Evolutionary conservation across 1,139 yeast species (phyloP).

Genomic region (Spathaspora sp.): DNA sequence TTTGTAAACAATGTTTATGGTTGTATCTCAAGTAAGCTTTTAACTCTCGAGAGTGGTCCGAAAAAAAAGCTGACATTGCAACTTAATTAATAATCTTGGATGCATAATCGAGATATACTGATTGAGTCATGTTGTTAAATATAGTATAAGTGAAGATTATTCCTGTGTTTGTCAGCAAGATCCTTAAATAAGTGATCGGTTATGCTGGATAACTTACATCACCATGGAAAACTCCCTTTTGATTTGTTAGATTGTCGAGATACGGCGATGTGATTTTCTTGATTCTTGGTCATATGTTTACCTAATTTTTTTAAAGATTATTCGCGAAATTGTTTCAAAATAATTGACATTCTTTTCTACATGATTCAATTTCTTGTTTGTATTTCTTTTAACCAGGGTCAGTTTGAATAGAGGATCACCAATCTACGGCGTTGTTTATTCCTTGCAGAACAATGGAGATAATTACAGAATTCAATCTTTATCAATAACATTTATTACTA

Average conservation of each 20-base stretch:
- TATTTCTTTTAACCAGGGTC: not conserved
- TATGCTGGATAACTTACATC: not conserved
- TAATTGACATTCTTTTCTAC: not conserved
- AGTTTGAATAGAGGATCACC: not conserved
- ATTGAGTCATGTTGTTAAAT: too few species aligned
- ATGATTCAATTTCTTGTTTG: not conserved
- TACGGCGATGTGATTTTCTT: not conserved
- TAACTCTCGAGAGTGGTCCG: too few species aligned
- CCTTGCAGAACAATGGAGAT: too few species aligned
- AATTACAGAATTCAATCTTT: too few species aligned
- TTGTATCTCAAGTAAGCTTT: too few species aligned
- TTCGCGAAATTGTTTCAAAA: not conserved
- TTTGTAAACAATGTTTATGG: too few species aligned
- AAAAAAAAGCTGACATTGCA: too few species aligned
- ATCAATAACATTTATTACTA: too few species aligned
- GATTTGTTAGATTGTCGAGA: not conserved
- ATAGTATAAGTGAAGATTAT: too few species aligned
- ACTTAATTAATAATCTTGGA: too few species aligned
- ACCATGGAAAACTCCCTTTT: not conserved
- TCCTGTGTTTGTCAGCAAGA: too few species aligned
- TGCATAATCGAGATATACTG: too few species aligned
- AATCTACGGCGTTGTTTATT: not conserved
- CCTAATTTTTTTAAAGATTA: not conserved
- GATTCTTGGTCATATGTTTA: not conserved
- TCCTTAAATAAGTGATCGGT: not conserved